phyloP scores from a whole-genome alignment of 352 stramenopile species.

The Globisporangium apiculatum region DNA sequence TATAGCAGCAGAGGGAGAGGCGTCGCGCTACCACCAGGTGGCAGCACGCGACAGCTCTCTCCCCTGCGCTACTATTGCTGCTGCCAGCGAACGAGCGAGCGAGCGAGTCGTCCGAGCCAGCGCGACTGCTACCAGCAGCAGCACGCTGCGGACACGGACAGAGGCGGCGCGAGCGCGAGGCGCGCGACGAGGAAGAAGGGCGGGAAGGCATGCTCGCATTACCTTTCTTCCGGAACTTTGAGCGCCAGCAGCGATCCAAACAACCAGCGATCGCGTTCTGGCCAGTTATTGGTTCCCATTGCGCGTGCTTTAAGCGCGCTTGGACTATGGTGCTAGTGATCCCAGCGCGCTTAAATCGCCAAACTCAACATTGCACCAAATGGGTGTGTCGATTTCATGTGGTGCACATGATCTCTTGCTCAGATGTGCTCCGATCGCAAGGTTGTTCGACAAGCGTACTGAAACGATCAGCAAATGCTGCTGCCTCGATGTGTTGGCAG shows the following conservation, averaged over 20 bases:
- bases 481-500: no score
- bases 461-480: no score
- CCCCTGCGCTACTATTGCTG: not conserved
- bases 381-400: not conserved
- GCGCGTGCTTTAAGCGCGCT: constrained; percentile 14
- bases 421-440: no score
- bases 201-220: constrained; percentile 2
- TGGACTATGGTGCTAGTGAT: not conserved
- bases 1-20: not conserved
- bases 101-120: no score
- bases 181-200: not conserved
- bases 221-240: constrained; percentile 21
- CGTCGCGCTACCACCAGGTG: no score
- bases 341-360: constrained; percentile 18
- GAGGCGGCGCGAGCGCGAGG: not conserved
- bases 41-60: no score
- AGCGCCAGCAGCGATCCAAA: constrained; percentile 35
- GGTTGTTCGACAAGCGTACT: no score
- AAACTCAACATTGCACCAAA: not conserved
- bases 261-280: constrained; percentile 30
- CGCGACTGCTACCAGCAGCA: not conserved
- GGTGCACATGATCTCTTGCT: not conserved
- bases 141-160: not conserved
- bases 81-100: not conserved
- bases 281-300: constrained; percentile 17